Base-by-base conservation (phyloP, 805 yeast genomes). In the Martiniozyma abietophila region DNA sequence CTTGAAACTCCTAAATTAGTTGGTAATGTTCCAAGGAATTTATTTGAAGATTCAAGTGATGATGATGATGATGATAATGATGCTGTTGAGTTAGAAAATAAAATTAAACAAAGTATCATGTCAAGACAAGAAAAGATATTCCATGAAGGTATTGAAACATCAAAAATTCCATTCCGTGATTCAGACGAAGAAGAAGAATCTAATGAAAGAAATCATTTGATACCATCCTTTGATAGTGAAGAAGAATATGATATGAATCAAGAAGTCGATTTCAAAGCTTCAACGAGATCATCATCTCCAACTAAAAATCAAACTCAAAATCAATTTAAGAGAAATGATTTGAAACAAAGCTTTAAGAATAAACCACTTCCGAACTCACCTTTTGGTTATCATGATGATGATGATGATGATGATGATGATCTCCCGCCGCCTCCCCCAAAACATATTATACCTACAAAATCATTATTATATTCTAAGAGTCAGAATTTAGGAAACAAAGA, bases 31-130 rank as follows among this genome's bases (percentile, higher is more conserved):
- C 47, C 48, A 2, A 25, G 28, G 5, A 44, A 40, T 17, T 33
- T 55, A 11, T 55, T 55, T 40, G 48, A 44, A 1, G 58, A 52
- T 22, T 47, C 56, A 12, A 56, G 53, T 37, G 57, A 54, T 10
- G 42, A 36, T 19, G 47, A 41, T 19, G 42, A 41, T 7, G 48
- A 44, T 9, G 53, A 45, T 5, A 35, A 33, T 7, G 32, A 38
- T 2, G 19, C 11, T 16, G 34, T 27, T 10, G 21, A 22, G 10
- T 16, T 18, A 29, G 10, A 15, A 8, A 16, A 27, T 8, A 21
- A 32, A 9, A 5, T 15, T 26, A 35, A 35, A 12, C 26, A 27
- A 14, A 41, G 40, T 21, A 27, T 41, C 11, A 39, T 42, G 6
- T 36, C 39, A 9, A 35, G 42, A 28, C 45, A 41, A 15, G 42